Evolutionary conservation across 78 protist genomes (phyloP).

Genomic region (Dictyostelium purpureum): DNA sequence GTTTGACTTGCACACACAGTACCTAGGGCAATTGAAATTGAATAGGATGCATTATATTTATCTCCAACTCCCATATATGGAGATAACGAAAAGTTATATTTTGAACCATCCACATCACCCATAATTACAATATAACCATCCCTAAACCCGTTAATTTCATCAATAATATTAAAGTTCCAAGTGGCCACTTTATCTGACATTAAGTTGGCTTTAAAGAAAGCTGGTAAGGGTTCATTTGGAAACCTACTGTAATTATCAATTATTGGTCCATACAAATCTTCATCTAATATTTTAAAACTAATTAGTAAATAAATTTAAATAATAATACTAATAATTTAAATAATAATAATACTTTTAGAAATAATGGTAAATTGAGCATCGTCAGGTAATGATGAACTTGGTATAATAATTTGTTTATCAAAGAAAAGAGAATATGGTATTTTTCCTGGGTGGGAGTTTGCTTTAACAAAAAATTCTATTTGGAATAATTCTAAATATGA

Average conservation of each 20-base stretch:
- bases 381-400: background rate
- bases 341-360: background rate
- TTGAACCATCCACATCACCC: background rate
- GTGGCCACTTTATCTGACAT: background rate
- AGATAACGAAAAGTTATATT: background rate
- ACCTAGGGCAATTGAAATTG: background rate
- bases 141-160: slow-evolving; percentile 6
- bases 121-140: background rate
- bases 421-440: background rate
- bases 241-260: background rate
- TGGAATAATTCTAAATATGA: background rate
- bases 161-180: background rate
- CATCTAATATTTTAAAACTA: background rate
- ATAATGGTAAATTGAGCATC: background rate
- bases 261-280: background rate
- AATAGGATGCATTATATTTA: background rate
- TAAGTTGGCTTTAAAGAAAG: no score
- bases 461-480: background rate
- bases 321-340: background rate
- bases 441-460: background rate
- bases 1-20: background rate
- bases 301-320: background rate
- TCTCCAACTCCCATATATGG: background rate
- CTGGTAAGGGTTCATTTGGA: background rate
- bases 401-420: background rate